phyloP scores from a whole-genome alignment of 2,329 filamentous ascomycete species.

The Periconia macrospinosa region DNA sequence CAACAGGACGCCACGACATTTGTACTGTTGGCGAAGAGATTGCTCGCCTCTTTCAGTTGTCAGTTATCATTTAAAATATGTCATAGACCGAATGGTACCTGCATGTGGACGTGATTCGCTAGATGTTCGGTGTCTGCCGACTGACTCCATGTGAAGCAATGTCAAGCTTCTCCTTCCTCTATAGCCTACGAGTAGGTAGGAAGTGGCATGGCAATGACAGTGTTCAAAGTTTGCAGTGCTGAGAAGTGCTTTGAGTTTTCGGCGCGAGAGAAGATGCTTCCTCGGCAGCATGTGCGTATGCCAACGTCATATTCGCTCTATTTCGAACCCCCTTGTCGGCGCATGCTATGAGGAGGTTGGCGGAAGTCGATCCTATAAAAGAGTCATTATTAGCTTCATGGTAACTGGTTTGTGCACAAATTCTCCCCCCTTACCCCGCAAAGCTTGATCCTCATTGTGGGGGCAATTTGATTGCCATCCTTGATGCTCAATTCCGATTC shows the following conservation, averaged over 20 bases:
- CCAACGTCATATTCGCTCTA: neutral
- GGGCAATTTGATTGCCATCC: too few species aligned
- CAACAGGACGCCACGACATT: constrained; percentile 15
- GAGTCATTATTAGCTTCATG: neutral
- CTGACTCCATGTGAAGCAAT: too few species aligned
- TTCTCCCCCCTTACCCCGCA: neutral
- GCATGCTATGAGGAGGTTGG: constrained; percentile 10
- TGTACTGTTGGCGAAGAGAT: neutral
- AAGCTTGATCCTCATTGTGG: neutral
- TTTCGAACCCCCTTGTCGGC: neutral
- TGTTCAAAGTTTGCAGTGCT: too few species aligned
- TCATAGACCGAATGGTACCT: neutral
- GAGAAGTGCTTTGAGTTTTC: neutral
- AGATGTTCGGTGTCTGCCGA: neutral
- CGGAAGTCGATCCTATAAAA: constrained; percentile 1
- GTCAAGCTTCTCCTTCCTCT: too few species aligned
- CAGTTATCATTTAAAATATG: neutral
- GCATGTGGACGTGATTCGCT: neutral
- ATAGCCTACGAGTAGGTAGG: too few species aligned
- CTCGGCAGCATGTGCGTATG: constrained; percentile 33
- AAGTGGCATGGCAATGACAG: neutral
- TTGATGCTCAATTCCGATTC: too few species aligned
- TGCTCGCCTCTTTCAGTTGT: neutral
- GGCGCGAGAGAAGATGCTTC: constrained; percentile 1
- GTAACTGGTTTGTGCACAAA: neutral